phyloP scores from a whole-genome alignment of 805 yeast species.

The Saccharomycopsis amapae region DNA sequence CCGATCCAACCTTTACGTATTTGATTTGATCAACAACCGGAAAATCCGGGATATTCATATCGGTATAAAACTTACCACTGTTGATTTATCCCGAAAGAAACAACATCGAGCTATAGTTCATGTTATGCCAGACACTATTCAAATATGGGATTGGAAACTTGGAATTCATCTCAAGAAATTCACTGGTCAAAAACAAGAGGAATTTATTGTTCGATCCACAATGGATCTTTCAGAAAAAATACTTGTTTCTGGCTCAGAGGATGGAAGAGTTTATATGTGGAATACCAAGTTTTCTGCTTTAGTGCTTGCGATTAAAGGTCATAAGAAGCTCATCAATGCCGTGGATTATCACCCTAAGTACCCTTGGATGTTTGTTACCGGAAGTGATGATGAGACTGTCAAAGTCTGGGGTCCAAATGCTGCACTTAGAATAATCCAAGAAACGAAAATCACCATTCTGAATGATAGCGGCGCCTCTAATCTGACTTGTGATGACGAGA shows the following conservation, averaged over 20 bases:
- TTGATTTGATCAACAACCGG: constrained; percentile 38
- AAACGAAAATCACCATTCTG: not conserved
- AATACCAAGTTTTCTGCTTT: constrained; percentile 64
- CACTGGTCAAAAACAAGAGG: constrained; percentile 65
- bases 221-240: constrained; percentile 71
- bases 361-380: constrained; percentile 61
- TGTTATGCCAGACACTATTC: constrained; percentile 67
- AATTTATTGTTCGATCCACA: constrained; percentile 65
- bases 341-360: constrained; percentile 63
- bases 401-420: constrained; percentile 57
- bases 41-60: constrained; percentile 42
- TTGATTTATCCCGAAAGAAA: constrained; percentile 42
- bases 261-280: constrained; percentile 74
- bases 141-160: constrained; percentile 67
- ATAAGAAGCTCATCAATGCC: constrained; percentile 60
- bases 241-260: constrained; percentile 78
- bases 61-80: constrained; percentile 56
- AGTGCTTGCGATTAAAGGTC: constrained; percentile 55
- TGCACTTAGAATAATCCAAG: too few species aligned
- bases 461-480: not conserved
- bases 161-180: constrained; percentile 54
- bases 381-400: constrained; percentile 73
- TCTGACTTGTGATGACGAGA: not conserved
- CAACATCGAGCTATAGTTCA: constrained; percentile 47
- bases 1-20: constrained; percentile 57